Base-by-base conservation (phyloP, 306 rosid species). In the Gleditsia sinensis region DNA sequence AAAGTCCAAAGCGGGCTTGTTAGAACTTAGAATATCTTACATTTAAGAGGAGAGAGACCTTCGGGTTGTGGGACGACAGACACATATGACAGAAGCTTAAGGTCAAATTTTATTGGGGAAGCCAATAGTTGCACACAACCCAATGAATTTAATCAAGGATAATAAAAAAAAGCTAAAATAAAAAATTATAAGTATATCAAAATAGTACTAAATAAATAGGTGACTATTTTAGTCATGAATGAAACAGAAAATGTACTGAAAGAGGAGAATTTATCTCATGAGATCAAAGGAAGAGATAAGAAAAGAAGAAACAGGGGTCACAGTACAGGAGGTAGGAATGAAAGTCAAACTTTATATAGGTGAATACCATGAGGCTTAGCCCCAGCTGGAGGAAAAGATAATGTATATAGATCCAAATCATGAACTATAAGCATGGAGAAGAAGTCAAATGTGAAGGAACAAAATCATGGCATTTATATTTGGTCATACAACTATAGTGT, bases 41-140 rank as follows among this genome's bases (percentile, higher is more conserved):
- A 69, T 24, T 24, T 57, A 71, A 45, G 37, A n/a, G 69, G 36
- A 37, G 39, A 58, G 74, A 9, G 27, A 59, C 59, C 8, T 30
- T 27, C 7, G 19, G 25, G 23, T n/a, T 23, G 14, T 14, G 73
- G 43, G 13, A 63, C n/a, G 13, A 63, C n/a, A 36, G 63, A 28
- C 39, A 28, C 12, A 56, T n/a, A n/a, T n/a, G 55, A 70, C 70
- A 58, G 46, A 65, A 69, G 78, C 80, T 25, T 70, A 53, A 66
- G 80, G 75, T 81, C 81, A 86, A 82, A 54, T 50, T 81, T 79
- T 67, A 42, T 78, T 77, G 83, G 91, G 88, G 63, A 71, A 68
- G 33, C 56, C 83, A 82, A 85, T 80, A 75, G 72, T 23, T 27
- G 81, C 83, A 69, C 88, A 75, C 24, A 75, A 67, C 72, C 83